phyloP scores from a whole-genome alignment of 768 basidiomycete species.

The Serendipita vermifera region DNA sequence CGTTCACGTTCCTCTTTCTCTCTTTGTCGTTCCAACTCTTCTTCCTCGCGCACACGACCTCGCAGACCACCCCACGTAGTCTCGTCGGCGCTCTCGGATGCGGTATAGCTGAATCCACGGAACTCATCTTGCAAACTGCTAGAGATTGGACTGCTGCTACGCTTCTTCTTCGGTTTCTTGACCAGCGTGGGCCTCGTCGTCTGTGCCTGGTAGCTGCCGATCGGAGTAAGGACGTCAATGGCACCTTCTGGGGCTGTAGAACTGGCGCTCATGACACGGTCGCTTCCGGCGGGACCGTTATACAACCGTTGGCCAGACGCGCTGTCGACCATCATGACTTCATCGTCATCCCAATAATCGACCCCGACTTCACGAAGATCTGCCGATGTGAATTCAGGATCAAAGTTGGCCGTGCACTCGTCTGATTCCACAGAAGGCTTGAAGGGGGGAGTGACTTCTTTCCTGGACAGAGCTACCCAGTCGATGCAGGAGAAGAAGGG shows the following conservation, averaged over 20 bases:
- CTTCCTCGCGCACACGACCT: not conserved
- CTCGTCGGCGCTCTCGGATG: slow-evolving; percentile 29
- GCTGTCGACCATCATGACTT: slow-evolving; percentile 54
- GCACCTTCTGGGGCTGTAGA: slow-evolving; percentile 19
- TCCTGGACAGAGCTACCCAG: slow-evolving; percentile 74
- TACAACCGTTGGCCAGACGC: slow-evolving; percentile 42
- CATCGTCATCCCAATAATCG: slow-evolving; percentile 31
- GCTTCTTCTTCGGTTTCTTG: slow-evolving; percentile 23
- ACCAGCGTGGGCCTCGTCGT: slow-evolving; percentile 12
- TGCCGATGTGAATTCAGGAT: slow-evolving; percentile 93
- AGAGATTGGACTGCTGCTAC: slow-evolving; percentile 59
- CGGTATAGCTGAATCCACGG: slow-evolving; percentile 55
- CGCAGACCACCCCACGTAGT: not conserved
- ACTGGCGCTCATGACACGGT: slow-evolving; percentile 21
- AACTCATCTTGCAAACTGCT: slow-evolving; percentile 94
- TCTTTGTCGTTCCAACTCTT: not conserved
- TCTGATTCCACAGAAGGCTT: slow-evolving; percentile 97
- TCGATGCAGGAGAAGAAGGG: slow-evolving; percentile 86
- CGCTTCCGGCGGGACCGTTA: slow-evolving; percentile 66
- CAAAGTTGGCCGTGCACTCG: slow-evolving; percentile 96
- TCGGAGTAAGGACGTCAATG: slow-evolving; percentile 13
- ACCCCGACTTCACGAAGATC: slow-evolving; percentile 60
- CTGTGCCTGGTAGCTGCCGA: slow-evolving; percentile 14
- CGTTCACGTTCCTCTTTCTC: not conserved
- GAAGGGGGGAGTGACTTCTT: slow-evolving; percentile 93